phyloP scores from a whole-genome alignment of 2,329 filamentous ascomycete species.

The Cryphonectria carpinicola region DNA sequence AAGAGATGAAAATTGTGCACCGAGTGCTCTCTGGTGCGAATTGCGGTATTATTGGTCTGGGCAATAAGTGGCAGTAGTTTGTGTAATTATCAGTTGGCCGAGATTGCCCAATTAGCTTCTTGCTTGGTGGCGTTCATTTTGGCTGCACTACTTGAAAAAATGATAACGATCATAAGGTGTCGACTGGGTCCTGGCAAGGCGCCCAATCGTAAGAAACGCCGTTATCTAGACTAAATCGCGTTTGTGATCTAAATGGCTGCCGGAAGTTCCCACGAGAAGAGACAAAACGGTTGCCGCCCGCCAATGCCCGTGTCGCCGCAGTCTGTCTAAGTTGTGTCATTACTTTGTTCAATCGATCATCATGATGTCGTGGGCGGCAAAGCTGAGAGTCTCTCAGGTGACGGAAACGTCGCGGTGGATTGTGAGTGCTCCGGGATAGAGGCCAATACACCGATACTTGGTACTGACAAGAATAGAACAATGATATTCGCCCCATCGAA shows the following conservation, averaged over 20 bases:
- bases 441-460: background rate
- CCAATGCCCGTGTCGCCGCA: background rate
- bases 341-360: background rate
- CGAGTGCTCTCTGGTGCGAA: background rate
- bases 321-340: background rate
- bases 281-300: background rate
- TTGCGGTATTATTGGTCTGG: background rate
- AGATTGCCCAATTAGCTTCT: background rate
- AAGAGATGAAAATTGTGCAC: background rate
- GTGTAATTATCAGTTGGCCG: background rate
- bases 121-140: background rate
- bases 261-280: background rate
- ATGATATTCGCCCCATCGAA: constrained; percentile 55
- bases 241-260: background rate
- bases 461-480: constrained; percentile 40
- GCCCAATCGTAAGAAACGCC: constrained; percentile 35
- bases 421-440: background rate
- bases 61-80: background rate
- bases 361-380: constrained; percentile 5
- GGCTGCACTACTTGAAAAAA: background rate
- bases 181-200: constrained; percentile 2
- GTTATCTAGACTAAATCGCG: background rate
- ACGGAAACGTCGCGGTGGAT: constrained; percentile 1
- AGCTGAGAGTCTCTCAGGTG: constrained; percentile 2
- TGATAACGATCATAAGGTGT: background rate